Percentiles rank a stretch among this genome's conserved stretches.
These are phyloP conservation scores for Penicillium cosmopolitanum DNA, from an alignment of 495 filamentous ascomycete genomes.

Conservation along the genomic window DNA sequence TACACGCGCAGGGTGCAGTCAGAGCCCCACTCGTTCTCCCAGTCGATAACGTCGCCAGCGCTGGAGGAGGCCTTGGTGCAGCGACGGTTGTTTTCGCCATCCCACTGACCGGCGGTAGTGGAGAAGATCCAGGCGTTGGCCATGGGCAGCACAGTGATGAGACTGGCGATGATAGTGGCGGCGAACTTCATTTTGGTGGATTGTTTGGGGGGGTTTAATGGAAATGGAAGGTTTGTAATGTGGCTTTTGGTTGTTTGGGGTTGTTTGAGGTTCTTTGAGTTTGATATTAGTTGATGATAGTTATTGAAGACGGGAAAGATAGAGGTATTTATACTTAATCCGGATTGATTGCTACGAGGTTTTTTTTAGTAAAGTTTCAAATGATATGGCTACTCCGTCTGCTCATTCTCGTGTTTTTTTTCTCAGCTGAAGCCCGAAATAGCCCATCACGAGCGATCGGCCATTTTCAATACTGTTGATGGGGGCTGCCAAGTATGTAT, in stretches of 20 bases:
- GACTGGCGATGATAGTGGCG: constrained; percentile 11
- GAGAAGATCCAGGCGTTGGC: constrained; percentile 23
- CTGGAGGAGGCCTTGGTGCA: constrained; percentile 15
- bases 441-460: not conserved
- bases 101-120: constrained; percentile 16
- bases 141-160: constrained; percentile 16
- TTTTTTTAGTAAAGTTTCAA: not conserved
- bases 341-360: not conserved
- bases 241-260: not conserved
- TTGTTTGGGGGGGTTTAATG: not conserved
- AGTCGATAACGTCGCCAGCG: constrained; percentile 10
- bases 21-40: constrained; percentile 10
- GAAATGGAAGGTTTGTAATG: not conserved
- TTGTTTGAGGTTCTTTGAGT: not conserved
- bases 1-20: constrained; percentile 15
- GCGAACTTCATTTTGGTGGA: constrained; percentile 16
- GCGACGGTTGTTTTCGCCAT: constrained; percentile 13
- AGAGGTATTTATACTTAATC: not conserved
- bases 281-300: not conserved
- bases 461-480: not conserved
- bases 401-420: not conserved
- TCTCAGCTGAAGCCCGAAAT: not conserved
- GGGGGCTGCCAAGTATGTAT: not conserved
- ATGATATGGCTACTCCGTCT: not conserved
- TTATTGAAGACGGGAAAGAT: not conserved